A percentile compares a stretch with the other conserved stretches of the same genome.
These are phyloP conservation scores for Rhynchospora tenuis DNA, from an alignment of 176 grass and related monocot species.

Conservation along the genomic window DNA sequence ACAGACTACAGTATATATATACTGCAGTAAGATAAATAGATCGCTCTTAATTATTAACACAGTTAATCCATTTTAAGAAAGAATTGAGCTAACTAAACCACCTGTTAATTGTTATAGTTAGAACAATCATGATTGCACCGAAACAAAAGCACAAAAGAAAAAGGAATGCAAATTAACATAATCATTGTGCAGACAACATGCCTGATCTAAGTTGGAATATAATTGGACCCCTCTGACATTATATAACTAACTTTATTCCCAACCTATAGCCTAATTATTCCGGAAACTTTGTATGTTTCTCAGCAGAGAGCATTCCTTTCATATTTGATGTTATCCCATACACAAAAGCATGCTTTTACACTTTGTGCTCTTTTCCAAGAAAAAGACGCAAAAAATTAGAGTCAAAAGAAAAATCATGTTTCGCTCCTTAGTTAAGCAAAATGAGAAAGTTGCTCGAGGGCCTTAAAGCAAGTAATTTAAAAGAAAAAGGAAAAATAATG, in stretches of 20 bases:
- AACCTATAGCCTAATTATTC: neutral
- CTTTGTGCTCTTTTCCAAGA: neutral
- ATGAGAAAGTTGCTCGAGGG: neutral
- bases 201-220: constrained; percentile 19
- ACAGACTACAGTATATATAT: too few species aligned
- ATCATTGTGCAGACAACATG: constrained; percentile 14
- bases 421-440: neutral
- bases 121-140: neutral
- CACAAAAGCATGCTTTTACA: neutral
- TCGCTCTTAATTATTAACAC: too few species aligned
- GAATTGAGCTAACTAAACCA: neutral
- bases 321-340: neutral
- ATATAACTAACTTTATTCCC: constrained; percentile 6
- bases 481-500: neutral
- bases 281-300: constrained; percentile 12
- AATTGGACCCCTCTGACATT: neutral
- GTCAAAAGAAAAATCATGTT: neutral
- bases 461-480: neutral
- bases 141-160: neutral
- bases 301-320: neutral
- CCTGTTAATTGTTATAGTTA: neutral
- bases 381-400: neutral
- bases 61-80: neutral
- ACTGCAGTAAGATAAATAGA: too few species aligned
- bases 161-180: constrained; percentile 12